phyloP scores from a whole-genome alignment of 257 asterid species.

The Solanum tarijense region DNA sequence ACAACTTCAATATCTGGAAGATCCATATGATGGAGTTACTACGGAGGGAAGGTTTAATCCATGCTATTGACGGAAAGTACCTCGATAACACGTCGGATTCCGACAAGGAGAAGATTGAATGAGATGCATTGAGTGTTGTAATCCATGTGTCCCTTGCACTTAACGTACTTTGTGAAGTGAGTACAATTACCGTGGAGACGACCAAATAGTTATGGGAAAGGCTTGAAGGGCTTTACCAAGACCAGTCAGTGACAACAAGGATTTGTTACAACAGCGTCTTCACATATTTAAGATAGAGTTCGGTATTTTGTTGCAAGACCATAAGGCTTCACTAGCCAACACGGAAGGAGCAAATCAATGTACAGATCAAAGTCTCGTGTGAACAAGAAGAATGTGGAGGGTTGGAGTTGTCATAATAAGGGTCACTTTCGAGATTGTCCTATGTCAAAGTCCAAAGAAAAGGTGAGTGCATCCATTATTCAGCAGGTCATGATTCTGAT shows the following conservation, averaged over 20 bases:
- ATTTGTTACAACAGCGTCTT: neutral
- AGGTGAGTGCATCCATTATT: neutral
- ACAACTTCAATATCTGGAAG: neutral
- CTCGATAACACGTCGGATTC: neutral
- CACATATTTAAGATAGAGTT: neutral
- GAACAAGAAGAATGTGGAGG: neutral
- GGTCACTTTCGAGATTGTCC: neutral
- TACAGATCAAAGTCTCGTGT: neutral
- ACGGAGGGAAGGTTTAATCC: neutral
- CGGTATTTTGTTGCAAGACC: neutral
- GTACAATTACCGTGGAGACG: neutral
- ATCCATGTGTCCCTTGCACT: no score
- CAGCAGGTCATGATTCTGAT: neutral
- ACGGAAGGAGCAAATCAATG: neutral
- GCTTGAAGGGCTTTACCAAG: neutral
- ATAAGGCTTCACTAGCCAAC: neutral
- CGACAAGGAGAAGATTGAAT: neutral
- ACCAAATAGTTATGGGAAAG: neutral
- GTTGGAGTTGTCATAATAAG: neutral
- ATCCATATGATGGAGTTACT: neutral
- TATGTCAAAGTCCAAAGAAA: neutral
- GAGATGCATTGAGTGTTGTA: neutral
- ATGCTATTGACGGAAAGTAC: neutral
- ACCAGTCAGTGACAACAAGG: neutral
- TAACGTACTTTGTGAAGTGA: neutral